Evolutionary conservation across 371 early-diverging fungal genomes (phyloP).

Genomic region (Mortierella sp.): DNA sequence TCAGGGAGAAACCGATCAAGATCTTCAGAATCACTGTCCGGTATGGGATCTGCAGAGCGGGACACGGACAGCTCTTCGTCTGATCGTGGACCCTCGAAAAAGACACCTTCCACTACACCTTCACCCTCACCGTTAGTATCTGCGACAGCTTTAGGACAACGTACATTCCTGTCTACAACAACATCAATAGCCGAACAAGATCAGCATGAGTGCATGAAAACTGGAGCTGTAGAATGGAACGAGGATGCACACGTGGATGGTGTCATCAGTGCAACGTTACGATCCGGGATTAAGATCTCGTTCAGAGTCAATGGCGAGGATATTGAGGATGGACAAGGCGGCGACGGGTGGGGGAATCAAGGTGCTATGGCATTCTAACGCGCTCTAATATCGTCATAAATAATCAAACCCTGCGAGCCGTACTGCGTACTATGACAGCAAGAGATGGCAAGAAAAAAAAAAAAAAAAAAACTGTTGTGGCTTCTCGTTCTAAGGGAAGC

Average conservation of each 20-base stretch:
- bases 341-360: neutral
- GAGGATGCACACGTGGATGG: conserved; percentile 2
- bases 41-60: neutral
- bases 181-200: neutral
- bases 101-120: too few relatives aligned
- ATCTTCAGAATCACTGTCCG: conserved; percentile 3
- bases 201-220: too few relatives aligned
- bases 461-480: too few relatives aligned
- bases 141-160: too few relatives aligned
- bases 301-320: conserved; percentile 26
- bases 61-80: too few relatives aligned
- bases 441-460: too few relatives aligned
- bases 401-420: too few relatives aligned
- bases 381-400: neutral
- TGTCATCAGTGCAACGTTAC: conserved; percentile 24
- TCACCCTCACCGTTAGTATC: too few relatives aligned
- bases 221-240: neutral
- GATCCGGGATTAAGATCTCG: conserved; percentile 29
- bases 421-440: neutral
- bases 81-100: too few relatives aligned
- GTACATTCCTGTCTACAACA: too few relatives aligned
- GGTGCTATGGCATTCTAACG: neutral
- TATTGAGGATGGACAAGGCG: conserved; percentile 13
- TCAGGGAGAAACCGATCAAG: conserved; percentile 4
- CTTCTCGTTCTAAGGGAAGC: too few relatives aligned